Evolutionary conservation across 768 basidiomycete genomes (phyloP).

Genomic region (Psilocybe cubensis): DNA sequence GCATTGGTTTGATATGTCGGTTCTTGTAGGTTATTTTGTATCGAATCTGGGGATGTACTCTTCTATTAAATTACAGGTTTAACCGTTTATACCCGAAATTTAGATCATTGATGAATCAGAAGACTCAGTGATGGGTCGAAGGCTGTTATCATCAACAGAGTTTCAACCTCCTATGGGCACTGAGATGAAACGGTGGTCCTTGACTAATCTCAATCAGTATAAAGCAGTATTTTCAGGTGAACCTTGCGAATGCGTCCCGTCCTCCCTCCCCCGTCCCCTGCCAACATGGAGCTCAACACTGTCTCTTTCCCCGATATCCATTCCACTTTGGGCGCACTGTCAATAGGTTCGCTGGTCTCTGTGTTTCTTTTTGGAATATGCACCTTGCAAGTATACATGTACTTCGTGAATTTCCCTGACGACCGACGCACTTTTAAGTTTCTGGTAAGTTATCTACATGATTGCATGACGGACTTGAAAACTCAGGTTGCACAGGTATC

Average conservation of each 20-base stretch:
- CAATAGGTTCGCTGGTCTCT: neutral
- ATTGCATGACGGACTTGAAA: neutral
- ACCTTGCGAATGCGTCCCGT: neutral
- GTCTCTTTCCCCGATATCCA: neutral
- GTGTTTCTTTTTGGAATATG: conserved; percentile 3
- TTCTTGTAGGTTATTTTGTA: neutral
- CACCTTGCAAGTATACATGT: conserved; percentile 5
- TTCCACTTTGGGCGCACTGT: conserved; percentile 1
- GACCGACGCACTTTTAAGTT: neutral
- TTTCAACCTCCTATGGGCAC: neutral
- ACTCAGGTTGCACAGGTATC: neutral
- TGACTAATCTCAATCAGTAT: neutral
- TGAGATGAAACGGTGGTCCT: neutral
- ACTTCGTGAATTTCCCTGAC: conserved; percentile 1
- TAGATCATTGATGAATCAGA: neutral
- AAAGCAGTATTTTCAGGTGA: neutral
- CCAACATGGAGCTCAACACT: neutral
- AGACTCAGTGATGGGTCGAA: neutral
- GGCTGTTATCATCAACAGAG: too few species aligned
- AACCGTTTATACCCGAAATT: neutral
- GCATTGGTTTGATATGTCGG: neutral
- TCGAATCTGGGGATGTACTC: neutral
- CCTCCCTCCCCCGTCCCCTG: neutral
- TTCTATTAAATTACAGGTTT: too few species aligned
- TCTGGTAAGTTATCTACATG: neutral